Evolutionary conservation across 305 asterid genomes (phyloP).

Genomic region (Fraxinus ornus): DNA sequence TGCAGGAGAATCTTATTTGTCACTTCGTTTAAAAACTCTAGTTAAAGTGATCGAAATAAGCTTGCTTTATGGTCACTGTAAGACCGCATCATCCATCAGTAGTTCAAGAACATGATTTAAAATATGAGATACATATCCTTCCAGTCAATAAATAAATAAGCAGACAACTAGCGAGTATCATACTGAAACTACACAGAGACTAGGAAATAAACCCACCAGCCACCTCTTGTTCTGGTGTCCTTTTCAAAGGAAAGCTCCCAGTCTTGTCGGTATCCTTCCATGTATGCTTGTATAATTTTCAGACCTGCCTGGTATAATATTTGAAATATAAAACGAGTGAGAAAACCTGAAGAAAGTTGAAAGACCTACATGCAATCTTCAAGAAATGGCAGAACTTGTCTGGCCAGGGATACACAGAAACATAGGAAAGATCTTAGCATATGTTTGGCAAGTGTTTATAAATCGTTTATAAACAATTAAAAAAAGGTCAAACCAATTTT

Average conservation of each 20-base stretch:
- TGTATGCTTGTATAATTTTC: slow-evolving; percentile 73
- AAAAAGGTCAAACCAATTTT: neutral
- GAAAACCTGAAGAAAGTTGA: slow-evolving; percentile 7
- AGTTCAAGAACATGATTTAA: neutral
- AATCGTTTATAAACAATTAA: too few species aligned
- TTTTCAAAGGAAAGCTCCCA: slow-evolving; percentile 92
- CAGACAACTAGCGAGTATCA: neutral
- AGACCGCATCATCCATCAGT: slow-evolving; percentile 2
- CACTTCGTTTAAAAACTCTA: neutral
- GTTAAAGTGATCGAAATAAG: neutral
- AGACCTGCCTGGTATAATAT: slow-evolving; percentile 61
- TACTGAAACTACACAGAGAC: neutral
- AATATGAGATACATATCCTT: neutral
- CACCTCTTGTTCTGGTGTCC: slow-evolving; percentile 91
- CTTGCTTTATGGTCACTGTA: neutral
- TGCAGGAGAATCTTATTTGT: neutral
- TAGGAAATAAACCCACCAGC: slow-evolving; percentile 58
- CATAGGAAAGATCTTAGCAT: neutral
- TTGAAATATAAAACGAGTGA: neutral
- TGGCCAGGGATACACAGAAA: neutral
- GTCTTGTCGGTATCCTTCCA: slow-evolving; percentile 92
- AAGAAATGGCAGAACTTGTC: neutral
- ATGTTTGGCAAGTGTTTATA: neutral
- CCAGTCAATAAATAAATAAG: neutral
- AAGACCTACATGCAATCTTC: slow-evolving; percentile 11